Conservation (phyloP, 2,329 filamentous ascomycete genomes). For the Sporothrix protearum region DNA sequence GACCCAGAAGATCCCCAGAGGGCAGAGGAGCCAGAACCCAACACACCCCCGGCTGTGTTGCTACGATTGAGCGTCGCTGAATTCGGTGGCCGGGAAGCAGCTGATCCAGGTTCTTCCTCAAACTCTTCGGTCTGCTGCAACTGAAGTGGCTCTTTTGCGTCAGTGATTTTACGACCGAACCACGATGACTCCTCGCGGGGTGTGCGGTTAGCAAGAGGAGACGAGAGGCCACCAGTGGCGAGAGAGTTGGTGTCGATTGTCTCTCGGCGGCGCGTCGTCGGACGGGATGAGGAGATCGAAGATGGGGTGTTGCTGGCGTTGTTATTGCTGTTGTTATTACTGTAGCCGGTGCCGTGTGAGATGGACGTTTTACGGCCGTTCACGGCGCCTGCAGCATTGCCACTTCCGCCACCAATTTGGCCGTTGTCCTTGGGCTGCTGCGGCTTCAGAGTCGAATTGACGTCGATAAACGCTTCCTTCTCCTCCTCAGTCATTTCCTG, state of each 20-base stretch:
- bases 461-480: constrained; percentile 71
- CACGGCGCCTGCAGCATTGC: constrained; percentile 32
- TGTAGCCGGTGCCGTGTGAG: constrained; percentile 68
- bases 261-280: constrained; percentile 76
- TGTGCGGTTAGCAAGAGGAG: constrained; percentile 57
- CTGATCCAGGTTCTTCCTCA: constrained; percentile 44
- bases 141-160: constrained; percentile 52
- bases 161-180: constrained; percentile 52
- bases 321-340: constrained; percentile 35
- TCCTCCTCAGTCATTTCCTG: constrained; percentile 64
- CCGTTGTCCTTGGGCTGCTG: constrained; percentile 70
- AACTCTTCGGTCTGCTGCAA: constrained; percentile 48
- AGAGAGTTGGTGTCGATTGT: constrained; percentile 68
- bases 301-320: constrained; percentile 58
- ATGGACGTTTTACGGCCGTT: constrained; percentile 79
- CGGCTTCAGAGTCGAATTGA: constrained; percentile 91
- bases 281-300: constrained; percentile 66
- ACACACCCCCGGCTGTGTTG: constrained; percentile 51
- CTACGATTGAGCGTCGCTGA: constrained; percentile 52
- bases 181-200: constrained; percentile 62
- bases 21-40: constrained; percentile 41
- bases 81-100: constrained; percentile 35
- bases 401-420: constrained; percentile 43
- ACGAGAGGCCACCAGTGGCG: constrained; percentile 51
- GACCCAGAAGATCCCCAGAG: constrained; percentile 47